Evolutionary conservation across 1,284 basidiomycete genomes (phyloP).

Genomic region (Moniliophthora roreri): DNA sequence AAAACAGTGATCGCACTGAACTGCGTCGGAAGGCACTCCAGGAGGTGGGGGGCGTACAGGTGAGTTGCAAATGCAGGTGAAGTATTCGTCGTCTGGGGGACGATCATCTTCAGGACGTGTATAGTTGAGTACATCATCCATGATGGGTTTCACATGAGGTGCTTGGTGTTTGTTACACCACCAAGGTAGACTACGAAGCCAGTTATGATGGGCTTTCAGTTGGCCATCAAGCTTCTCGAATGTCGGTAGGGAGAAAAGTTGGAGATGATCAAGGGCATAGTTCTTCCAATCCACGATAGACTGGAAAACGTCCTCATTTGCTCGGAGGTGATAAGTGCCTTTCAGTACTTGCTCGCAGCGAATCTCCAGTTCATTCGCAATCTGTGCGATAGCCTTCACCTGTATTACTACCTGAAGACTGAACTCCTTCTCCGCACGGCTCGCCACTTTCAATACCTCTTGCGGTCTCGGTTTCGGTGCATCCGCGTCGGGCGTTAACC

Average conservation of each 20-base stretch:
- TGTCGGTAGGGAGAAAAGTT: conserved; percentile 67
- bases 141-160: conserved; percentile 58
- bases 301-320: conserved; percentile 64
- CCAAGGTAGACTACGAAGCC: conserved; percentile 77
- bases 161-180: conserved; percentile 63
- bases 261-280: conserved; percentile 69
- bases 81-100: conserved; percentile 75
- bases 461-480: conserved; percentile 58
- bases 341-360: conserved; percentile 73
- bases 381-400: conserved; percentile 64
- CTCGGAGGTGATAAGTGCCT: conserved; percentile 52
- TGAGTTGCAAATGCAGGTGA: conserved; percentile 76
- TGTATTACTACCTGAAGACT: conserved; percentile 64
- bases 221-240: conserved; percentile 72
- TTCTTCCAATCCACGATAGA: conserved; percentile 69
- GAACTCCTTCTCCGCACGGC: conserved; percentile 74
- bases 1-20: conserved; percentile 84
- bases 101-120: conserved; percentile 74
- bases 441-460: conserved; percentile 65
- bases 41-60: conserved; percentile 74
- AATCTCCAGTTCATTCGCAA: conserved; percentile 70
- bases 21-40: conserved; percentile 74
- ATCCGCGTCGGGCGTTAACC: conserved; percentile 56
- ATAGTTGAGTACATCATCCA: conserved; percentile 70
- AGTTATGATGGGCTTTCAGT: conserved; percentile 61